Conservation (phyloP, 169 alveolate species). For the Eimeria acervulina region DNA sequence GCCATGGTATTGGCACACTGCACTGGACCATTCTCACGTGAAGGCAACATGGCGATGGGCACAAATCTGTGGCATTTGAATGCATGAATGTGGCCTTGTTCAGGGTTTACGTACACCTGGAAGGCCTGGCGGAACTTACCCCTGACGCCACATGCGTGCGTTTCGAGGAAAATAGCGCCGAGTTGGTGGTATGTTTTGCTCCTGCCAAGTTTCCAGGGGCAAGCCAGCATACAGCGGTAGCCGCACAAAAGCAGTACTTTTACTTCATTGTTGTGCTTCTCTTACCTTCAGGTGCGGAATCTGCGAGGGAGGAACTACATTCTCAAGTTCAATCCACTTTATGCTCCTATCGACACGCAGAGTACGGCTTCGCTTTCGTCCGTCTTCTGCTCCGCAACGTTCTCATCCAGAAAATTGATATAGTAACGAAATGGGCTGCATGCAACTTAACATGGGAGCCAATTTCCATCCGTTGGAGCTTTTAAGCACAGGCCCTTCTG, state of each 20-base stretch:
- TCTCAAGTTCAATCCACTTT: slow-evolving; percentile 35
- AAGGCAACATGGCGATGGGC: background rate
- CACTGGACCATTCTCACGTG: background rate
- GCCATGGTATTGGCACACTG: background rate
- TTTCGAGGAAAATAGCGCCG: slow-evolving; percentile 57
- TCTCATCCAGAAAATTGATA: background rate
- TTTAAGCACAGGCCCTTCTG: background rate
- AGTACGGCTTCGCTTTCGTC: slow-evolving; percentile 51
- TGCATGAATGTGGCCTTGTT: background rate
- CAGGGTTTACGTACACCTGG: slow-evolving; percentile 69
- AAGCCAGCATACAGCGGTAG: background rate
- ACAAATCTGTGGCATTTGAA: background rate
- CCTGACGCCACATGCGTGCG: slow-evolving; percentile 41
- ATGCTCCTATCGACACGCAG: slow-evolving; percentile 49
- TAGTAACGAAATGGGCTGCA: background rate
- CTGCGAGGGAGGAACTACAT: slow-evolving; percentile 27
- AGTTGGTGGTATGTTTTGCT: slow-evolving; percentile 36
- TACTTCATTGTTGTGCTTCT: background rate
- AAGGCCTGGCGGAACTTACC: slow-evolving; percentile 33
- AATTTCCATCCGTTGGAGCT: background rate
- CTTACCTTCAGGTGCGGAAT: slow-evolving; percentile 49
- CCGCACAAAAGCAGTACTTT: background rate
- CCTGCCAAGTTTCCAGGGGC: background rate
- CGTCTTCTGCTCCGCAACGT: background rate
- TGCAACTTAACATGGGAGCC: background rate